Base-by-base conservation (phyloP, 1,284 basidiomycete species). In the Mrakiaceae sp. region DNA sequence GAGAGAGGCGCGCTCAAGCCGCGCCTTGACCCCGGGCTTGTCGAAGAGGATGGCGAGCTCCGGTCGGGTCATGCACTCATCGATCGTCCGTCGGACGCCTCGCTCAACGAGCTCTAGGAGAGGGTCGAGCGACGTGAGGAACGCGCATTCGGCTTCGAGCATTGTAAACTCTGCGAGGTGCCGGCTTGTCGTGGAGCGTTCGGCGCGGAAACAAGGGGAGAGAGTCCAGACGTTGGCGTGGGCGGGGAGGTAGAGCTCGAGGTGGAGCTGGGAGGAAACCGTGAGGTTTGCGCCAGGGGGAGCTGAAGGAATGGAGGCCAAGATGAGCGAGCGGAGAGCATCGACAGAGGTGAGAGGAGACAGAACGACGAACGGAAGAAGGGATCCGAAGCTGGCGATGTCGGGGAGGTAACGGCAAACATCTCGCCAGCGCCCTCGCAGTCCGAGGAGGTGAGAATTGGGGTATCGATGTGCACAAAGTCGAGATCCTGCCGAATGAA, bases 81-180 rank as follows among this genome's bases (percentile, higher is more conserved):
- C 27, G 27, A 27, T 27, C 27, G 27, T 27, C 27, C 27, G 27
- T 27, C 27, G 27, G 27, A 27, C 69, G 2, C 82, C 79, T 39
- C 78, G 80, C 75, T 96, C 91, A 1, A 87, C 84, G 39, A 91
- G 78, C 51, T 79, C 77, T 74, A 89, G 87, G 12, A 96, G 76
- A 27, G 83, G 82, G 9, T 76, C 73, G 42, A 80, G 70, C 5
- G 70, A 67, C 4, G 72, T 68, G n/a, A 77, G 70, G 72, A 88
- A 88, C 0, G 84, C 84, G 79, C 89, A 84, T 73, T 96, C 95
- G 0, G 88, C 92, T 77, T 99, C 95, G 64, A 96, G 82, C 95
- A 98, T 98, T 89, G 91, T 96, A 75, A 98, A 99, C 74, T 99
- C 96, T 58, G 90, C 84, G 6, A 99, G 82, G 75, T 99, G 95